These are phyloP conservation scores for Microthlaspi erraticum DNA, from an alignment of 345 rosid genomes.

Conservation along the genomic window DNA sequence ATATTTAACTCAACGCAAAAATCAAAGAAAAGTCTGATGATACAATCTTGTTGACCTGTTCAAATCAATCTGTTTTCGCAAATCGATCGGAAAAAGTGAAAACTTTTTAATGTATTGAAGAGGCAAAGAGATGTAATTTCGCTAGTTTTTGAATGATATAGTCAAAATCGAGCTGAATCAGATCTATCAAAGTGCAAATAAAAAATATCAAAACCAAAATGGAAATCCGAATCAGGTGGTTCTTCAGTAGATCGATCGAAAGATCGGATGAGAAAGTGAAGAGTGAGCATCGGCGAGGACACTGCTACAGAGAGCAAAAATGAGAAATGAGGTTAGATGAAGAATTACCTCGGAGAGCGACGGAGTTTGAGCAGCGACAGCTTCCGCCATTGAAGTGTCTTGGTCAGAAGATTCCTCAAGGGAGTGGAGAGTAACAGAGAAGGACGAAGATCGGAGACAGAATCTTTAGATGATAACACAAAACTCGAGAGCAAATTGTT, in stretches of 20 bases:
- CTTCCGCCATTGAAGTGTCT: conserved; percentile 69
- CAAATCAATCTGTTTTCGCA: conserved; percentile 24
- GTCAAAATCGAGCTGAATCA: conserved; percentile 22
- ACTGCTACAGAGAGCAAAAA: neutral
- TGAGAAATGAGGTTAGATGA: conserved; percentile 8
- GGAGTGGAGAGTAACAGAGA: conserved; percentile 23
- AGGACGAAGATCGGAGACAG: conserved; percentile 39
- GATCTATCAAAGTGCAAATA: conserved; percentile 24
- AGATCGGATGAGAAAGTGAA: conserved; percentile 12
- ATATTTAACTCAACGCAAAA: neutral
- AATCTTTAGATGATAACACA: conserved; percentile 30
- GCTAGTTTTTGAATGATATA: neutral
- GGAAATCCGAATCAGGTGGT: neutral
- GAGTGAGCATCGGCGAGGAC: conserved; percentile 13
- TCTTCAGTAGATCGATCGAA: conserved; percentile 20
- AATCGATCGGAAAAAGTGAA: neutral
- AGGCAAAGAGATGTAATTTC: neutral
- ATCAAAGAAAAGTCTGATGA: neutral
- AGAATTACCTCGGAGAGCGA: conserved; percentile 73
- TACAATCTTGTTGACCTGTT: conserved; percentile 29
- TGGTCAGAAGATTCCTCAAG: conserved; percentile 39
- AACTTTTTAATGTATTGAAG: neutral
- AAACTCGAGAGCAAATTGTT: conserved; percentile 21
- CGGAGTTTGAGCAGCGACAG: conserved; percentile 45
- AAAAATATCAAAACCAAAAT: neutral